Evolutionary conservation across 1,284 basidiomycete genomes (phyloP), one percentile per base, ranked within the genome.

Genomic region (Cryptococcus sp.): DNA sequence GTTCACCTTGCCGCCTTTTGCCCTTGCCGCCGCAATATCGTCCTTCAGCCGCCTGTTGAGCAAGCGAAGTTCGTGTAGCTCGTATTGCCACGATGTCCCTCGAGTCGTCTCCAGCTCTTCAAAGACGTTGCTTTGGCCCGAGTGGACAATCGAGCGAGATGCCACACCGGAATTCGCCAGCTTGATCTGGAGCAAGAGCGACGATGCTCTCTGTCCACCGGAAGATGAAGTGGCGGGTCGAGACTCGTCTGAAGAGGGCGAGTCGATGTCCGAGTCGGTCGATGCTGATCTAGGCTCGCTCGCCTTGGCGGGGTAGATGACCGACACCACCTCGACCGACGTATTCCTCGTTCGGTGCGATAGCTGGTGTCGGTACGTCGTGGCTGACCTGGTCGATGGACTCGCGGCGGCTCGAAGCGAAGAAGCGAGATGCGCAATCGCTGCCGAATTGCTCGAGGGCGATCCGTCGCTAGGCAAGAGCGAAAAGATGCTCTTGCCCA

Each of bases 31-130:
- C 24, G 66, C 72, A 28, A 91, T 75, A 71, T 91, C 86, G 52
- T 87, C 85, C 48, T 74, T 73, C 46, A 93, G 61, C 56, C 83
- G 74, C 66, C 82, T 77, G 65, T 94, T 93, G 46, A 79, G 77
- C 60, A 82, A 82, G 65, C 82, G 79, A 58, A 92, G 77, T 72
- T 91, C 86, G 72, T 91, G 86, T 32, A 94, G 76, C 73, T 92
- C 89, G 63, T 90, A 93, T 72, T 92, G 89, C 90, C 91, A 94
- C 56, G 85, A 87, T 33, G 84, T 83, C 19, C 78, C 81, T 11
- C 83, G 74, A 7, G 73, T 68, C 0, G 79, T 77, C 39, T 85
- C 82, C 19, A 91, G 77, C 67, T 87, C 86, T 40, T 81, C 81
- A 58, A 89, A 90, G 9, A 90, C 70, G 56, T 85, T 82, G 63